Evolutionary conservation across 306 rosid species (phyloP).

Genomic region (Cucumis melo): DNA sequence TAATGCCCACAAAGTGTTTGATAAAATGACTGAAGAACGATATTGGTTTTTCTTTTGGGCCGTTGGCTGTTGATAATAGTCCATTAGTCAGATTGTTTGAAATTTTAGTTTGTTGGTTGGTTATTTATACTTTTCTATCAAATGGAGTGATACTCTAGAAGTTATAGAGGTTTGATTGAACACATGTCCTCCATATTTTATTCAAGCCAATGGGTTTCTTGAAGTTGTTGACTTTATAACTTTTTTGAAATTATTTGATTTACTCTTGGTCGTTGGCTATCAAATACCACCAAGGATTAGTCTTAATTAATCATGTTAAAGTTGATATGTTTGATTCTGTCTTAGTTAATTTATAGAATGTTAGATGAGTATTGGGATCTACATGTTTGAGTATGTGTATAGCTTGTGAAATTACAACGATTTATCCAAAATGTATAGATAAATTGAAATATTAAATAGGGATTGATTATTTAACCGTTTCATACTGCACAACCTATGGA

Average conservation of each 20-base stretch:
- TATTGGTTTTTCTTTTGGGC: background rate
- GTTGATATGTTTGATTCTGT: background rate
- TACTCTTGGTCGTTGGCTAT: background rate
- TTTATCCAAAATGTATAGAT: background rate
- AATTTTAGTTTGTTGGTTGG: background rate
- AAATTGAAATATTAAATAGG: background rate
- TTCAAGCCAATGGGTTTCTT: background rate
- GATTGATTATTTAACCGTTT: background rate
- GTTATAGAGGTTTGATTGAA: background rate
- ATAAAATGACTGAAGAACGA: background rate
- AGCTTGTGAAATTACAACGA: background rate
- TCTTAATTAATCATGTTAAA: background rate
- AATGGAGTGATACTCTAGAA: background rate
- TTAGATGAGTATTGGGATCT: background rate
- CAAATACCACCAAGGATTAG: background rate
- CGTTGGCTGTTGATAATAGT: background rate
- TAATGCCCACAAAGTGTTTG: background rate
- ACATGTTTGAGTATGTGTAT: background rate
- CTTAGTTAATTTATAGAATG: background rate
- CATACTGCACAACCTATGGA: background rate
- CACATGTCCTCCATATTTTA: background rate
- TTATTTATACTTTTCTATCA: background rate
- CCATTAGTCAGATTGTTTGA: background rate
- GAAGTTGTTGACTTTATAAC: background rate
- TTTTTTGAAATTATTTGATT: background rate